These are phyloP conservation scores for Cenchrus fungigraminus DNA, from an alignment of 176 grass and related monocot species.

Conservation along the genomic window DNA sequence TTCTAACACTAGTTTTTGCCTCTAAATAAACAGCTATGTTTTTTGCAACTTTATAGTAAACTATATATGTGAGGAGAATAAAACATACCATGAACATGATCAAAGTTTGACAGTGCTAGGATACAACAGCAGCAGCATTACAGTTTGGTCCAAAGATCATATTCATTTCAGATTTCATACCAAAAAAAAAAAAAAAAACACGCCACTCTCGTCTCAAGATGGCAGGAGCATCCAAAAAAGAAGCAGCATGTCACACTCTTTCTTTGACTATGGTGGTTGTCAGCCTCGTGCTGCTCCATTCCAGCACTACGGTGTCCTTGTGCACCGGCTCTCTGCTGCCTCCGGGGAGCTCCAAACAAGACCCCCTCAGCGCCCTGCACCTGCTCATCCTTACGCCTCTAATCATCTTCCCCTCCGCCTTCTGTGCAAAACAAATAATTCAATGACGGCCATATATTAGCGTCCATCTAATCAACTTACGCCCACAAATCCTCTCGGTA, in stretches of 20 bases:
- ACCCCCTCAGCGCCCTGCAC: slow-evolving; percentile 63
- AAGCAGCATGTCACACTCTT: slow-evolving; percentile 37
- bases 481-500: background rate
- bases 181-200: no score
- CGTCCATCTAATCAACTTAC: background rate
- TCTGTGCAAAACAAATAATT: slow-evolving; percentile 40
- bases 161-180: no score
- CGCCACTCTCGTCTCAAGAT: no score
- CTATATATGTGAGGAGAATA: no score
- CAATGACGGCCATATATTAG: background rate
- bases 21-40: no score
- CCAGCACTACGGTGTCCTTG: slow-evolving; percentile 76
- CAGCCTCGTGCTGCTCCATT: slow-evolving; percentile 62
- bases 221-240: background rate
- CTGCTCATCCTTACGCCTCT: slow-evolving; percentile 68
- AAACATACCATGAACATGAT: no score
- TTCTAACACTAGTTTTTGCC: no score
- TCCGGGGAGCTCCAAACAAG: slow-evolving; percentile 33
- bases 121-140: no score
- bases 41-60: no score
- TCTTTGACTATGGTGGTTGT: slow-evolving; percentile 64
- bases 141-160: no score
- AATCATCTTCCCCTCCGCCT: slow-evolving; percentile 44
- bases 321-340: slow-evolving; percentile 48
- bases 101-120: no score